Percentiles rank a stretch among this genome's conserved stretches.
Conservation (phyloP, 2,329 filamentous ascomycete species). For the Xylariaceae sp. region DNA sequence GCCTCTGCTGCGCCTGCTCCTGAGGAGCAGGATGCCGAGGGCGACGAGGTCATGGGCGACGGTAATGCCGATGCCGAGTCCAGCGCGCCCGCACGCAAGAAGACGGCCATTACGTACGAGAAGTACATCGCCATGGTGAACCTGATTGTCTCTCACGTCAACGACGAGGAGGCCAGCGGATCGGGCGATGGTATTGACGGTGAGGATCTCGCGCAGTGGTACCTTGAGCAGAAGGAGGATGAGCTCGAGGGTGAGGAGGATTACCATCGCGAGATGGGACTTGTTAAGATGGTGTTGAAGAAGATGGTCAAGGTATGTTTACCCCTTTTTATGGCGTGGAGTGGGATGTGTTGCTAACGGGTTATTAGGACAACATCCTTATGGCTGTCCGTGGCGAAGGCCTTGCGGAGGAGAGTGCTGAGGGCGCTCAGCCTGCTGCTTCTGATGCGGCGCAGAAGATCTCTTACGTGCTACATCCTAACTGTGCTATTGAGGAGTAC, state of each 20-base stretch:
- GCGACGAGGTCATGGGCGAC: slow-evolving; percentile 41
- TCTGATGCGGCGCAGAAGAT: slow-evolving; percentile 45
- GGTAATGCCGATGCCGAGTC: slow-evolving; percentile 39
- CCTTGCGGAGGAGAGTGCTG: slow-evolving; percentile 44
- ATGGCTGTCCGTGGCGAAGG: slow-evolving; percentile 68
- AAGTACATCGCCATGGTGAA: slow-evolving; percentile 92
- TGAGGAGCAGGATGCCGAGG: slow-evolving; percentile 35
- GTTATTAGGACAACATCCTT: slow-evolving; percentile 70
- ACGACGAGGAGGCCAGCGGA: slow-evolving; percentile 67
- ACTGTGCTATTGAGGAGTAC: slow-evolving; percentile 72
- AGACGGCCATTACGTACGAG: slow-evolving; percentile 82
- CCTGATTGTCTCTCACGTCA: slow-evolving; percentile 73
- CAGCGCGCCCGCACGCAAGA: slow-evolving; percentile 51
- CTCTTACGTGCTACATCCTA: slow-evolving; percentile 89
- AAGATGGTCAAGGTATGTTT: slow-evolving; percentile 85
- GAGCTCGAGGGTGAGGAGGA: slow-evolving; percentile 78
- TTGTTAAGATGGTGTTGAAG: slow-evolving; percentile 69
- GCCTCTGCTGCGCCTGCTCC: slow-evolving; percentile 35
- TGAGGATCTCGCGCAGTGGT: slow-evolving; percentile 79
- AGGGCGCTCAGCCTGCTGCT: slow-evolving; percentile 28
- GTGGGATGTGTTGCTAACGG: neutral
- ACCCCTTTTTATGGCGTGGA: too few relatives aligned
- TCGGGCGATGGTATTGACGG: slow-evolving; percentile 79
- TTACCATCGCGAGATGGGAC: slow-evolving; percentile 58
- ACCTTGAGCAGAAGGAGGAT: slow-evolving; percentile 83